Base-by-base conservation (phyloP, 768 basidiomycete species). In the Mycena metata region DNA sequence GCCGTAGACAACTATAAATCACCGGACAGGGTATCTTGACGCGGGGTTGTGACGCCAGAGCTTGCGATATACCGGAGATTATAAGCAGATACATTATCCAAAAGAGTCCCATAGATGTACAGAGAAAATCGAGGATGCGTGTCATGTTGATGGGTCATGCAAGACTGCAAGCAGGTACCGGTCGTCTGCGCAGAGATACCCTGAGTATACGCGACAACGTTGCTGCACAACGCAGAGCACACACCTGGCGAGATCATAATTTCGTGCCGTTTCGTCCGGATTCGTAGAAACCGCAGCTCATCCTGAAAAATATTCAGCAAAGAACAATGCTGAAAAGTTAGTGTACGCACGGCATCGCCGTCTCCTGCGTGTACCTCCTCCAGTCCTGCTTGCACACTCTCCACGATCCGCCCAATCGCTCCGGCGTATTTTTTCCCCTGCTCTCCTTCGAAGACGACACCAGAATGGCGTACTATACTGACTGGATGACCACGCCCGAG, bases 191-290 rank as follows among this genome's bases (percentile, higher is more conserved):
- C 5, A n/a, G 26, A 8, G 23, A 64, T 39, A 64, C 62, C 21
- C 41, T 13, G 55, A 64, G n/a, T n/a, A 26, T 46, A n/a, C 12
- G 9, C 17, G 11, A n/a, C 24, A 55, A 11, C 2, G 17, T 24
- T 16, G 30, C 16, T 52, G 10, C 41, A 35, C 21, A 23, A 15
- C 17, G 23, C 6, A 17, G 10, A 19, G 9, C n/a, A 75, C 91
- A 33, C 60, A 95, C 96, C 93, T 64, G 96, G 96, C 3, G 96
- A 94, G 67, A 98, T 96, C 91, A 98, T 93, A 64, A 98, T 83
- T 76, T 97, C 96, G 77, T 98, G 96, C 58, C 92, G 86, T 76
- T 89, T 94, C 66, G 96, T 97, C 55, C 96, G 88, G 80, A 97
- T 95, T 65, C 96, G 83, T 88, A 98, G 90, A 74, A 97, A 94